A percentile compares a stretch with the other conserved stretches of the same genome.
These are phyloP conservation scores for Alnus rubra DNA, from an alignment of 306 rosid genomes.

Conservation along the genomic window DNA sequence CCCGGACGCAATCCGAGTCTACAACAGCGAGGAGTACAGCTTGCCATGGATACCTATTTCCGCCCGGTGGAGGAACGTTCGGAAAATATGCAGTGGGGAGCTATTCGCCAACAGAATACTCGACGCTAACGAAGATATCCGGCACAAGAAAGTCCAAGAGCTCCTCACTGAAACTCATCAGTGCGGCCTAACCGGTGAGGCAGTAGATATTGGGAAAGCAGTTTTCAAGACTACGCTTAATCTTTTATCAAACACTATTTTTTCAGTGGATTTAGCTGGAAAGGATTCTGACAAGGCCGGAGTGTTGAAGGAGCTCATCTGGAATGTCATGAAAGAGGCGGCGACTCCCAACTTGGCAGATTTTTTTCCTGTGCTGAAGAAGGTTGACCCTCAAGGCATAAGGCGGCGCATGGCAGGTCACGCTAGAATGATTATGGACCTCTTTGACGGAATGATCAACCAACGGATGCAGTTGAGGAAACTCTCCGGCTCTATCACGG, in stretches of 20 bases:
- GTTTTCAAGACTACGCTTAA: slow-evolving; percentile 46
- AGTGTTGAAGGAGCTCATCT: slow-evolving; percentile 31
- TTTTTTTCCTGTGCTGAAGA: slow-evolving; percentile 41
- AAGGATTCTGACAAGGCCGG: slow-evolving; percentile 22
- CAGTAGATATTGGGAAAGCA: slow-evolving; percentile 40
- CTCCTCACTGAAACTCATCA: slow-evolving; percentile 22
- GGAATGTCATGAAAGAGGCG: slow-evolving; percentile 29
- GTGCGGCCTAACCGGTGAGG: slow-evolving; percentile 24
- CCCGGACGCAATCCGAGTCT: slow-evolving; percentile 30
- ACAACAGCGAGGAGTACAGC: slow-evolving; percentile 26
- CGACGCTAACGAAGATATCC: slow-evolving; percentile 15
- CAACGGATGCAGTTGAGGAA: slow-evolving; percentile 34
- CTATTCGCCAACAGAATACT: slow-evolving; percentile 44
- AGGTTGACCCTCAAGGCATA: slow-evolving; percentile 43
- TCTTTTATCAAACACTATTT: slow-evolving; percentile 45
- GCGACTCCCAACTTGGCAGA: slow-evolving; percentile 50
- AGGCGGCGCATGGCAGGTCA: slow-evolving; percentile 10
- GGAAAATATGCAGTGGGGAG: slow-evolving; percentile 34
- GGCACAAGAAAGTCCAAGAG: slow-evolving; percentile 27
- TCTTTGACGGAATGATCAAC: slow-evolving; percentile 17
- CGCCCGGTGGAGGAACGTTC: slow-evolving; percentile 40
- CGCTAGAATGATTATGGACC: slow-evolving; percentile 20
- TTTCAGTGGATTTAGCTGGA: slow-evolving; percentile 41
- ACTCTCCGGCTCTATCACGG: neutral
- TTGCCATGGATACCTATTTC: slow-evolving; percentile 41